A percentile compares a stretch with the other conserved stretches of the same genome.
Conservation (phyloP, 805 yeast genomes). For the Yamadazyma paraphyllophila region DNA sequence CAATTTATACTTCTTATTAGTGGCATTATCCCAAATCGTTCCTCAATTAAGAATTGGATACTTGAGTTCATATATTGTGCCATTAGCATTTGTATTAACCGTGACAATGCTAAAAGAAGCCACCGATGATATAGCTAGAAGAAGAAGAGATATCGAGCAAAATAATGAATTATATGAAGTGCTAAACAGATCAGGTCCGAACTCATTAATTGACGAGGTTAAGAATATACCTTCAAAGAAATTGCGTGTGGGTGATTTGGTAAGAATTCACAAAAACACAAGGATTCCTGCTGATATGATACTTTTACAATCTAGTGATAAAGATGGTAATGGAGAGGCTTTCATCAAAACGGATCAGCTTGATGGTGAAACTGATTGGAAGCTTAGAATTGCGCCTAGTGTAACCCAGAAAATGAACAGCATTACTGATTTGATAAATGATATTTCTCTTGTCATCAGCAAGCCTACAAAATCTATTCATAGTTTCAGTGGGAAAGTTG, state of each 20-base stretch:
- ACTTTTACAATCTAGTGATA: slow-evolving; percentile 68
- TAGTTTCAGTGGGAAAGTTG: slow-evolving; percentile 71
- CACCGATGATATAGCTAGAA: slow-evolving; percentile 84
- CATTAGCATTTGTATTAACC: slow-evolving; percentile 84
- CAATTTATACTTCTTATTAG: slow-evolving; percentile 86
- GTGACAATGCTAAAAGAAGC: slow-evolving; percentile 98
- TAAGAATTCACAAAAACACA: slow-evolving; percentile 72
- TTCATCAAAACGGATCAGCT: slow-evolving; percentile 96
- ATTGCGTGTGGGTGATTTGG: slow-evolving; percentile 83
- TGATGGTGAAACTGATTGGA: slow-evolving; percentile 99
- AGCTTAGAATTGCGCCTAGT: slow-evolving; percentile 74
- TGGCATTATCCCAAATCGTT: slow-evolving; percentile 88
- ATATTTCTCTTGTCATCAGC: slow-evolving; percentile 59
- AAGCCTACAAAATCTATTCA: slow-evolving; percentile 86
- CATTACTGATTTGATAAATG: slow-evolving; percentile 50
- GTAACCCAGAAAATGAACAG: slow-evolving; percentile 60
- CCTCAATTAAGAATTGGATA: slow-evolving; percentile 93
- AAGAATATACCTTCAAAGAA: slow-evolving; percentile 49
- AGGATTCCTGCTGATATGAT: slow-evolving; percentile 94
- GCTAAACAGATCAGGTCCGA: slow-evolving; percentile 28
- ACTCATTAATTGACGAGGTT: slow-evolving; percentile 21
- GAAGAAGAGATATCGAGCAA: slow-evolving; percentile 86
- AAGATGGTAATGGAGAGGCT: slow-evolving; percentile 76
- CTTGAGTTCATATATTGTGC: slow-evolving; percentile 87
- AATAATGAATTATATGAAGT: slow-evolving; percentile 82